phyloP scores from a whole-genome alignment of 257 asterid species.

The Solanum medicagineum region DNA sequence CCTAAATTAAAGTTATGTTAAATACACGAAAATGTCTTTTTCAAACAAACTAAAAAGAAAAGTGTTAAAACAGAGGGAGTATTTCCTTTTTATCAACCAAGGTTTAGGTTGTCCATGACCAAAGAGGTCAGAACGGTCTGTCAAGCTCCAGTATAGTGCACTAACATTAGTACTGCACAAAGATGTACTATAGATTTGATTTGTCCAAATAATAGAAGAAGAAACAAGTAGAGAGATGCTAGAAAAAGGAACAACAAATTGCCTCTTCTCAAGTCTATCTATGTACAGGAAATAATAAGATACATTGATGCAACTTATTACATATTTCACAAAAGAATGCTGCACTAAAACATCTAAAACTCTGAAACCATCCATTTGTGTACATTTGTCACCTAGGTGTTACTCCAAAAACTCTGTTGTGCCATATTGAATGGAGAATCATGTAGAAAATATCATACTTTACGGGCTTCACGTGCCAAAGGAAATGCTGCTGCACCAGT shows the following conservation, averaged over 20 bases:
- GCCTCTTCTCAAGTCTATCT: not conserved
- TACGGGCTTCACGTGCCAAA: constrained; percentile 80
- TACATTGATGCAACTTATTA: not conserved
- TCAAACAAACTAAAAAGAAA: too few species aligned
- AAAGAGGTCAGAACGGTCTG: not conserved
- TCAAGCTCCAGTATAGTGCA: not conserved
- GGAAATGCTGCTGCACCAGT: constrained; percentile 73
- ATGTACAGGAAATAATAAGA: not conserved
- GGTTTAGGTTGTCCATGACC: not conserved
- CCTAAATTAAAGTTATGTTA: too few species aligned
- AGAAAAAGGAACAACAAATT: not conserved
- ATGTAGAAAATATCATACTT: constrained; percentile 67
- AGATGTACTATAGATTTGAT: not conserved
- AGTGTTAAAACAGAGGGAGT: too few species aligned
- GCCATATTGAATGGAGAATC: constrained; percentile 85
- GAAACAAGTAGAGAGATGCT: not conserved
- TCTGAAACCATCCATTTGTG: not conserved
- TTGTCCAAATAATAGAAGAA: not conserved
- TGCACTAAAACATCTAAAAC: not conserved
- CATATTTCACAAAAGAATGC: not conserved
- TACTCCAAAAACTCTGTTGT: constrained; percentile 51
- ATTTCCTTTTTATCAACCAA: too few species aligned
- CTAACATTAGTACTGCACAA: not conserved
- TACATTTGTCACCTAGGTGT: constrained; percentile 3
- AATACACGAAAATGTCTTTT: too few species aligned